These are phyloP conservation scores for Kwoniella sp. DNA, from an alignment of 768 basidiomycete genomes.

Conservation along the genomic window DNA sequence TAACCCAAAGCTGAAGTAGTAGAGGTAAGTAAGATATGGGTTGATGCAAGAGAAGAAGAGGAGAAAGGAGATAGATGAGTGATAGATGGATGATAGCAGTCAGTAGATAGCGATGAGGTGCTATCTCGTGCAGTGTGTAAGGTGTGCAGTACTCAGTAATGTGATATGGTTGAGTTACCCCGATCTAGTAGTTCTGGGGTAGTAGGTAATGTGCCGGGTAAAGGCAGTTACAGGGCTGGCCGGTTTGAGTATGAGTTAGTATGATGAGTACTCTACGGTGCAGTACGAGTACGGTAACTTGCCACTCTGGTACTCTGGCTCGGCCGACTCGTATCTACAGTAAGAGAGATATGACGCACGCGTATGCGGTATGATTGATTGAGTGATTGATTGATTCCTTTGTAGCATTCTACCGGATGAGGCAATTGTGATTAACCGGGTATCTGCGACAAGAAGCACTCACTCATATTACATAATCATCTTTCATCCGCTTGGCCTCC, in stretches of 20 bases:
- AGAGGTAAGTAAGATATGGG: conserved; percentile 3
- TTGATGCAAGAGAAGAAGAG: conserved; percentile 10
- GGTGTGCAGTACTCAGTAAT: too few species aligned
- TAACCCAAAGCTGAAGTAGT: background rate
- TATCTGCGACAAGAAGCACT: background rate
- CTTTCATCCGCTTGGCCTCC: background rate
- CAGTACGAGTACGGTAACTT: conserved; percentile 9
- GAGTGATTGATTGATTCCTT: too few species aligned
- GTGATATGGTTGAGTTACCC: background rate
- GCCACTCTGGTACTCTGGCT: background rate
- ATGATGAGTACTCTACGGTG: background rate
- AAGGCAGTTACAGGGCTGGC: background rate
- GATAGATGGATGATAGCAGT: conserved; percentile 8
- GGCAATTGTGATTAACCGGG: background rate
- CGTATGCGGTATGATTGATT: background rate
- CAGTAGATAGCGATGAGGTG: conserved; percentile 15
- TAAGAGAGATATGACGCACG: background rate
- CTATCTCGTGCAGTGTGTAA: conserved; percentile 12
- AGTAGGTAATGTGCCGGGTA: background rate
- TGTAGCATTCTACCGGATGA: background rate
- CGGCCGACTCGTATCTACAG: conserved; percentile 1
- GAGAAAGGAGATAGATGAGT: conserved; percentile 8
- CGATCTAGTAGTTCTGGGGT: conserved; percentile 2
- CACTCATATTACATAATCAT: background rate
- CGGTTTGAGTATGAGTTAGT: background rate